Conservation (phyloP, 78 protist genomes). For the Dictyostelium purpureum region DNA sequence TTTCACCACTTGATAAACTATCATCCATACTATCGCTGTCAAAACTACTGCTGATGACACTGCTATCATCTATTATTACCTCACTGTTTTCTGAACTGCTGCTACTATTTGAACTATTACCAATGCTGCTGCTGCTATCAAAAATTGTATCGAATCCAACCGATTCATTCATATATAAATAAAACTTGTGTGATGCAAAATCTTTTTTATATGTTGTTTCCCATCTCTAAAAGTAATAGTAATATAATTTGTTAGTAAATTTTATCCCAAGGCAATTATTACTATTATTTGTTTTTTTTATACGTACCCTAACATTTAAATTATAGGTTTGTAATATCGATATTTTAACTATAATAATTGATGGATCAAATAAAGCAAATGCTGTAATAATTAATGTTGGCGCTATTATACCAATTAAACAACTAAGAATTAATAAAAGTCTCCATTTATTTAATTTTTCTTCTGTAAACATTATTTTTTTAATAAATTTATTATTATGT, state of each 20-base stretch:
- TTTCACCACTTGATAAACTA: background rate
- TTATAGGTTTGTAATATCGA: conserved; percentile 39
- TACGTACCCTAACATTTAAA: conserved; percentile 33
- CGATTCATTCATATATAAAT: background rate
- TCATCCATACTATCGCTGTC: background rate
- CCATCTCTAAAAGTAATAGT: conserved; percentile 17
- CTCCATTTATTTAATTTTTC: conserved; percentile 60
- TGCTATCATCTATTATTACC: background rate
- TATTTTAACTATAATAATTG: conserved; percentile 38
- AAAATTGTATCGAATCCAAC: background rate
- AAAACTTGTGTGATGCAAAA: background rate
- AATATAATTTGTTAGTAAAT: background rate
- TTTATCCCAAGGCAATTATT: background rate
- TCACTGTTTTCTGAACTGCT: background rate
- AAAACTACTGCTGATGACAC: background rate
- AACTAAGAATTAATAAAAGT: conserved; percentile 24
- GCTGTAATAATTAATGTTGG: conserved; percentile 66
- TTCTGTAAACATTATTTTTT: conserved; percentile 1
- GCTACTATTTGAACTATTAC: background rate
- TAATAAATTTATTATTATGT: too few relatives aligned
- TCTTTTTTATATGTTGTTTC: conserved; percentile 24
- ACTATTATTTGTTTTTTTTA: background rate
- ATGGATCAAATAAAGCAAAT: conserved; percentile 59
- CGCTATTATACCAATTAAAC: conserved; percentile 48
- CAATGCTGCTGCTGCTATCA: background rate